Evolutionary conservation across 352 stramenopile species (phyloP).

Genomic region (Globisporangium echinulatum): DNA sequence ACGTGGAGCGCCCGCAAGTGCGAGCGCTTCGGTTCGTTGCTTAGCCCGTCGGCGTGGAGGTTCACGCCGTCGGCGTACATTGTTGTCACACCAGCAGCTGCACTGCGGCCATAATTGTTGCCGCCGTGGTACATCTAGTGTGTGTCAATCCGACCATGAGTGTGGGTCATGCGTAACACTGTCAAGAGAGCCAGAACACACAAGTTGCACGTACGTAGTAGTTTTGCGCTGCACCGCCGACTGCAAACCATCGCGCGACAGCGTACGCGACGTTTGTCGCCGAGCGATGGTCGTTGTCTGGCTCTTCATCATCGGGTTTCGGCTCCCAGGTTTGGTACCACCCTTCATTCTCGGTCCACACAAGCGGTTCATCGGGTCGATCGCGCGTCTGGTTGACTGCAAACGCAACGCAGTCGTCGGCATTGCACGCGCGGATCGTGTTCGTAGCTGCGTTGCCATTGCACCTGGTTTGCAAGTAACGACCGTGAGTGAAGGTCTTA

Average conservation of each 20-base stretch:
- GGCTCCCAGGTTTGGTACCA: constrained; percentile 68
- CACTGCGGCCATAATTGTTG: constrained; percentile 64
- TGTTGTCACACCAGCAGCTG: constrained; percentile 56
- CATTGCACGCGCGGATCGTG: constrained; percentile 64
- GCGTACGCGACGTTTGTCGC: constrained; percentile 49
- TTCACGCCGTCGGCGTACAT: constrained; percentile 72
- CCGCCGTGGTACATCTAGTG: constrained; percentile 69
- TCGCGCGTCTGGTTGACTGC: constrained; percentile 33
- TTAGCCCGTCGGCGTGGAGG: constrained; percentile 54
- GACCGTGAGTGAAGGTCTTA: too few species aligned
- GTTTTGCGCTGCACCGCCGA: constrained; percentile 57
- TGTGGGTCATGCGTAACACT: background rate
- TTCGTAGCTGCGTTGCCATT: constrained; percentile 57
- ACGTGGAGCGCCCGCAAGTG: constrained; percentile 59
- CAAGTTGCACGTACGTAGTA: constrained; percentile 74
- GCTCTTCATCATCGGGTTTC: constrained; percentile 14
- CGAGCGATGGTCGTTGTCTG: constrained; percentile 40
- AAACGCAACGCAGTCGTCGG: constrained; percentile 62
- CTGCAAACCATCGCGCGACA: constrained; percentile 61
- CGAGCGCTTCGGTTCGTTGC: constrained; percentile 64
- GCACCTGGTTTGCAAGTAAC: constrained; percentile 25
- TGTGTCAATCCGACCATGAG: background rate
- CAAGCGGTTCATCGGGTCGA: constrained; percentile 36
- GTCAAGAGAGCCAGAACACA: too few species aligned
- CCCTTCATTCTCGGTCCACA: constrained; percentile 76